Evolutionary conservation across 805 yeast species (phyloP).

Genomic region (Metschnikowia gelsemii): DNA sequence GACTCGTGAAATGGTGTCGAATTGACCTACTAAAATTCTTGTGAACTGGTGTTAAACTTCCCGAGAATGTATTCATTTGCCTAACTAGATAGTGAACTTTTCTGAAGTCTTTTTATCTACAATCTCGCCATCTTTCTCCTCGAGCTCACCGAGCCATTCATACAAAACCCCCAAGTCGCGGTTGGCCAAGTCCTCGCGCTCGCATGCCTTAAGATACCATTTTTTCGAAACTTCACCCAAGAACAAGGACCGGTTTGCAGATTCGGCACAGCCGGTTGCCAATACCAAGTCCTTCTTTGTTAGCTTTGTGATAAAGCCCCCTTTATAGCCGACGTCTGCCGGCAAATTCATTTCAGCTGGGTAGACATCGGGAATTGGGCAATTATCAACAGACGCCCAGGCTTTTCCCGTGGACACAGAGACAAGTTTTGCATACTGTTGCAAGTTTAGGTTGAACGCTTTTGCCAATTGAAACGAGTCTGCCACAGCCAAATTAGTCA

Average conservation of each 20-base stretch:
- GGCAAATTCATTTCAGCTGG: slow-evolving; percentile 42
- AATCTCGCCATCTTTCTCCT: slow-evolving; percentile 20
- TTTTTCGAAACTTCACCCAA: slow-evolving; percentile 39
- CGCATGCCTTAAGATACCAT: slow-evolving; percentile 46
- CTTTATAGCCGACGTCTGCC: slow-evolving; percentile 43
- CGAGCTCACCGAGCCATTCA: slow-evolving; percentile 43
- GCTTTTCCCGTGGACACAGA: slow-evolving; percentile 52
- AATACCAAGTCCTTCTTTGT: slow-evolving; percentile 45
- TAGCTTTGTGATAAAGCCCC: slow-evolving; percentile 50
- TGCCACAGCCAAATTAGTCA: slow-evolving; percentile 53
- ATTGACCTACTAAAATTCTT: not conserved
- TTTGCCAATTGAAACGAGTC: slow-evolving; percentile 55
- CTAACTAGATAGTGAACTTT: slow-evolving; percentile 11
- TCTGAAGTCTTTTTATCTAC: slow-evolving; percentile 20
- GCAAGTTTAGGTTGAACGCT: slow-evolving; percentile 47
- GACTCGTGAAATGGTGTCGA: slow-evolving; percentile 4
- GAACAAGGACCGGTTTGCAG: slow-evolving; percentile 35
- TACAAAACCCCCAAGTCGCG: slow-evolving; percentile 44
- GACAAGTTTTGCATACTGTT: slow-evolving; percentile 48
- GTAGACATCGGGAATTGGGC: slow-evolving; percentile 51
- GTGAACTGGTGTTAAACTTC: not conserved
- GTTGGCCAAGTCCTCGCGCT: slow-evolving; percentile 38
- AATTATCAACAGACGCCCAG: slow-evolving; percentile 56
- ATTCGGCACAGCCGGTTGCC: slow-evolving; percentile 39
- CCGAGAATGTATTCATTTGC: not conserved